Evolutionary conservation across 1,284 basidiomycete species (phyloP), one percentile per base, ranked within the genome.

Genomic region (Fistulina hepatica): DNA sequence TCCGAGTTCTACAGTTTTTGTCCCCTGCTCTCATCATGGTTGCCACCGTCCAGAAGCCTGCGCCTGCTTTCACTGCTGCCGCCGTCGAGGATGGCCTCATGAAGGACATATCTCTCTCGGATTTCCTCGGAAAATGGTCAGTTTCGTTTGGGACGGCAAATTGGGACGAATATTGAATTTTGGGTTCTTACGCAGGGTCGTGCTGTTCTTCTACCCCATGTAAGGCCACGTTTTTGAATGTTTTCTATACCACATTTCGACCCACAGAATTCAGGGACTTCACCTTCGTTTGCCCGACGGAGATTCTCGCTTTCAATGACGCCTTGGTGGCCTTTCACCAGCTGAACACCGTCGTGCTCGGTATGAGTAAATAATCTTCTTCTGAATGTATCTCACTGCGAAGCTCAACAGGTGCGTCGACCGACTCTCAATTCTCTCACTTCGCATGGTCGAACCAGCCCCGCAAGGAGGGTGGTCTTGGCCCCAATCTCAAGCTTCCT

Each of bases 241-340:
- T 17, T 36, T 33, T 36, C 34, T 32, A 39, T 40, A 36, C 27
- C 24, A 27, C 2, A 15, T 16, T 24, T 21, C 37, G 38, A 33
- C 42, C 36, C 25, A 23, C 17, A 16, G 34, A 20, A 8, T 37
- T 31, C 46, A 80, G 77, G 64, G 79, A 83, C 53, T 80, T 81
- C 58, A 85, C 81, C 34, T 86, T 91, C 52, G 88, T 92, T 51
- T 91, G 89, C 66, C 89, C 89, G 23, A 91, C 89, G 45, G 89
- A 93, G 61, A 91, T 93, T 55, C 74, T 92, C 32, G 89, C 89
- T 1, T 93, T 91, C 72, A 90, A 92, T 59, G 81, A 85, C 48
- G 80, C 84, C 5, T 72, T 92, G 33, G 55, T 72, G 32, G 65
- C 73, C 48, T 90, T 93, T 67, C 65, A 73, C 39, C 70, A 69